Percentiles rank a stretch among this genome's conserved stretches.
These are phyloP conservation scores for Apiospora marii DNA, from an alignment of 2,329 filamentous ascomycete species.

Conservation along the genomic window DNA sequence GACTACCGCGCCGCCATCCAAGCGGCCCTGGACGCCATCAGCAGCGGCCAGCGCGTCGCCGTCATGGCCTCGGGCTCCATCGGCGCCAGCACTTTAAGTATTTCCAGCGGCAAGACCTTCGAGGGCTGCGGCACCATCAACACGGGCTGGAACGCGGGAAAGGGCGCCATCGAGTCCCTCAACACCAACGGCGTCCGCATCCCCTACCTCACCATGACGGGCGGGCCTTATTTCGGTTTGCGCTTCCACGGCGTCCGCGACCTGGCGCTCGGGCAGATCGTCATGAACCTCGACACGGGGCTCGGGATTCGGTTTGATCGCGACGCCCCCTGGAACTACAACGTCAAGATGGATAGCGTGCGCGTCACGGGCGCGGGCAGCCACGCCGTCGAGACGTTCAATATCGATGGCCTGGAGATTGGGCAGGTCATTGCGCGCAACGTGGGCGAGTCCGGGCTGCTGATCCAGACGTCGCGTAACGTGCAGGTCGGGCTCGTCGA, in stretches of 20 bases:
- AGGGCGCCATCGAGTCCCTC: constrained; percentile 62
- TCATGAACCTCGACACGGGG: constrained; percentile 61
- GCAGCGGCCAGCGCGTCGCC: constrained; percentile 59
- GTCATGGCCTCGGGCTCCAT: constrained; percentile 64
- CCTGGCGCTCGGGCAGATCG: constrained; percentile 59
- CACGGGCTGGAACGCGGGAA: constrained; percentile 48
- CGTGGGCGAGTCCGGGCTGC: constrained; percentile 63
- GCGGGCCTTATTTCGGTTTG: constrained; percentile 64
- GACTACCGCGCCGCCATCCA: constrained; percentile 64
- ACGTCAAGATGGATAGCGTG: constrained; percentile 62
- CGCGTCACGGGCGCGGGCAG: constrained; percentile 60
- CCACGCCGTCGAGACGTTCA: constrained; percentile 67
- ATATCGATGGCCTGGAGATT: constrained; percentile 62
- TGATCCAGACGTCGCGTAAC: constrained; percentile 62
- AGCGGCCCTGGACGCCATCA: constrained; percentile 59
- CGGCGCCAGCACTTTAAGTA: constrained; percentile 59
- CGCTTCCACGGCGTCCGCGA: constrained; percentile 60
- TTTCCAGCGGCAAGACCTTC: constrained; percentile 62
- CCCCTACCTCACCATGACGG: constrained; percentile 64
- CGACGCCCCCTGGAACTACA: constrained; percentile 58
- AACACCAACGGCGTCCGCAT: constrained; percentile 58
- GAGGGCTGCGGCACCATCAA: constrained; percentile 67
- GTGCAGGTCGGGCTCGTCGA: constrained; percentile 62
- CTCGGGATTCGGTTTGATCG: constrained; percentile 66
- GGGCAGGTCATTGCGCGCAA: constrained; percentile 60